Evolutionary conservation across 148 eudicot genomes (phyloP).

Genomic region (Amaranthus palmeri): DNA sequence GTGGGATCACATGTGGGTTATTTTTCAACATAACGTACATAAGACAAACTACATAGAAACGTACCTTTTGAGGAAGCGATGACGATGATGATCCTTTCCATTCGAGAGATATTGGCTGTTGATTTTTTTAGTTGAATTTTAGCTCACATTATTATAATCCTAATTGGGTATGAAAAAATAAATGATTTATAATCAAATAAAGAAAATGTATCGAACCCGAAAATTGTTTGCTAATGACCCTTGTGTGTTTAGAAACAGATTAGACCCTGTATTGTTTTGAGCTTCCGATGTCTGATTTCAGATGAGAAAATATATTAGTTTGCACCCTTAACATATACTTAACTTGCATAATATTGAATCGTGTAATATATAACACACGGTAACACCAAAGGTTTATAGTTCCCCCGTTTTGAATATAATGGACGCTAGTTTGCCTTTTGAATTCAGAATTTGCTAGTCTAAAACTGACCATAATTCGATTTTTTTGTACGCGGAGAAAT

Average conservation of each 20-base stretch:
- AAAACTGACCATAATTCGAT: too few relatives aligned
- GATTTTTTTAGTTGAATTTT: background rate
- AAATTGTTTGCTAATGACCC: background rate
- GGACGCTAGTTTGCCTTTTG: too few relatives aligned
- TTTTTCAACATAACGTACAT: too few relatives aligned
- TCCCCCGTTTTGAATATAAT: too few relatives aligned
- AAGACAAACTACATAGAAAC: background rate
- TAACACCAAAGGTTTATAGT: too few relatives aligned
- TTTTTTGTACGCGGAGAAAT: too few relatives aligned
- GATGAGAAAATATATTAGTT: background rate
- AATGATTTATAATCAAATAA: background rate
- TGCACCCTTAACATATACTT: background rate
- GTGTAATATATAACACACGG: too few relatives aligned
- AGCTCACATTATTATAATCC: background rate
- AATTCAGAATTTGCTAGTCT: too few relatives aligned
- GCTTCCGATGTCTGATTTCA: background rate
- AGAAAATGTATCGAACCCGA: background rate
- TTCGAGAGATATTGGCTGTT: constrained; percentile 1
- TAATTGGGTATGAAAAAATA: background rate
- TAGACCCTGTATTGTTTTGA: background rate
- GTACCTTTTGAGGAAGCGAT: constrained; percentile 1
- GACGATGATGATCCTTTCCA: constrained; percentile 3
- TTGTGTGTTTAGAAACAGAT: background rate
- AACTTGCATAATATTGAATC: too few relatives aligned
- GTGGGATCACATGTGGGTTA: too few relatives aligned